These are phyloP conservation scores for Panicum miliaceum DNA, from an alignment of 176 grass and related monocot species.

Conservation along the genomic window DNA sequence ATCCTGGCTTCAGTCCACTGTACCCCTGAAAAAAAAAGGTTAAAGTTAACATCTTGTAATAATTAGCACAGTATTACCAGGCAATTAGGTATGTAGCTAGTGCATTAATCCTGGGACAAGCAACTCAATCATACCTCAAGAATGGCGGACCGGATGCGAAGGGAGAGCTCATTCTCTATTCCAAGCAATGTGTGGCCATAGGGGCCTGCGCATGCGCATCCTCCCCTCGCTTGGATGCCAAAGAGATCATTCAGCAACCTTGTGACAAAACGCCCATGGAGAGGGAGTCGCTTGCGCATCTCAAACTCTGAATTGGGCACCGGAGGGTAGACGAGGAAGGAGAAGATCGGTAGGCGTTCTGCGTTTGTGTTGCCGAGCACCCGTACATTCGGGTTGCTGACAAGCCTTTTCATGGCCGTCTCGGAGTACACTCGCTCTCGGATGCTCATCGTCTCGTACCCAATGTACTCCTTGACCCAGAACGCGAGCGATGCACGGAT, in stretches of 20 bases:
- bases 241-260: constrained; percentile 82
- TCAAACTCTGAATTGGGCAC: not conserved
- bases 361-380: constrained; percentile 63
- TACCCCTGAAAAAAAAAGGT: constrained; percentile 59
- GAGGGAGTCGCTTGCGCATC: constrained; percentile 26
- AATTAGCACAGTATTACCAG: too few species aligned
- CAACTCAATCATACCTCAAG: constrained; percentile 38
- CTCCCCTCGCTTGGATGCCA: constrained; percentile 82
- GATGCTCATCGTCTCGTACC: constrained; percentile 47
- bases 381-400: constrained; percentile 43
- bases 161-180: constrained; percentile 52
- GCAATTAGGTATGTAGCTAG: not conserved
- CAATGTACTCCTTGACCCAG: constrained; percentile 83
- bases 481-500: constrained; percentile 70
- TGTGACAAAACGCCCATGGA: constrained; percentile 74
- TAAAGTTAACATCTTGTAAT: not conserved
- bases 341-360: constrained; percentile 68
- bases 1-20: constrained; percentile 79
- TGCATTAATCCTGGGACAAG: not conserved
- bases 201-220: constrained; percentile 71
- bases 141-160: constrained; percentile 62
- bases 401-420: constrained; percentile 49
- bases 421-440: constrained; percentile 47
- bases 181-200: constrained; percentile 74
- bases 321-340: constrained; percentile 65